A percentile compares a stretch with the other conserved stretches of the same genome.
Evolutionary conservation across 1,284 basidiomycete genomes (phyloP).

Genomic region (Athelia psychrophila): DNA sequence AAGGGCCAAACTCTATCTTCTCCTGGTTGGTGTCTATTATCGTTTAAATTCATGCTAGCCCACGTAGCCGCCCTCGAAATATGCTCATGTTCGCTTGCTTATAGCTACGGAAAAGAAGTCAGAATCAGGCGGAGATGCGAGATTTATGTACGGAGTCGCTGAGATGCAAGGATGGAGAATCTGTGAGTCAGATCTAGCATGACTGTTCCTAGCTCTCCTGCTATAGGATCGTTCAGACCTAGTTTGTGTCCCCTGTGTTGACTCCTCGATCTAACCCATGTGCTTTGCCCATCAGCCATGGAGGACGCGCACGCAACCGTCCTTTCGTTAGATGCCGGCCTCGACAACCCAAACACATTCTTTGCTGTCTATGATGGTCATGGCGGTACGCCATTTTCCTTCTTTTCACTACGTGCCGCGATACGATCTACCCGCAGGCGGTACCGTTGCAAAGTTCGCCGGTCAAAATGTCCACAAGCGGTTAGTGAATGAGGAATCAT

Average conservation of each 20-base stretch:
- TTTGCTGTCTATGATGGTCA: conserved; percentile 99
- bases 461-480: conserved; percentile 88
- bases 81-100: conserved; percentile 5
- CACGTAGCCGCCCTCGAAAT: background rate
- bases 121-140: conserved; percentile 74
- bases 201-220: background rate
- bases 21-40: conserved; percentile 46
- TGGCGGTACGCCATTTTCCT: conserved; percentile 65
- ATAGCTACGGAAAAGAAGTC: conserved; percentile 86
- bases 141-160: conserved; percentile 80
- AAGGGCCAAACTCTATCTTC: conserved; percentile 75
- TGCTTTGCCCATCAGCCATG: conserved; percentile 67
- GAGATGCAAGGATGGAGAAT: conserved; percentile 99
- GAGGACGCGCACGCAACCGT: conserved; percentile 95
- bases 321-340: conserved; percentile 59
- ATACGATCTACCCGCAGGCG: conserved; percentile 50
- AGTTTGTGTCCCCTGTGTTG: background rate
- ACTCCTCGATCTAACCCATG: conserved; percentile 9
- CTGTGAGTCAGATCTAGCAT: conserved; percentile 54
- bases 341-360: conserved; percentile 66
- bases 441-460: conserved; percentile 87
- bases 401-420: conserved; percentile 6
- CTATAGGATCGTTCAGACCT: background rate
- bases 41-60: background rate
- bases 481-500: conserved; percentile 72